These are phyloP conservation scores for Fusarium anguioides DNA, from an alignment of 2,329 filamentous ascomycete species.

Conservation along the genomic window DNA sequence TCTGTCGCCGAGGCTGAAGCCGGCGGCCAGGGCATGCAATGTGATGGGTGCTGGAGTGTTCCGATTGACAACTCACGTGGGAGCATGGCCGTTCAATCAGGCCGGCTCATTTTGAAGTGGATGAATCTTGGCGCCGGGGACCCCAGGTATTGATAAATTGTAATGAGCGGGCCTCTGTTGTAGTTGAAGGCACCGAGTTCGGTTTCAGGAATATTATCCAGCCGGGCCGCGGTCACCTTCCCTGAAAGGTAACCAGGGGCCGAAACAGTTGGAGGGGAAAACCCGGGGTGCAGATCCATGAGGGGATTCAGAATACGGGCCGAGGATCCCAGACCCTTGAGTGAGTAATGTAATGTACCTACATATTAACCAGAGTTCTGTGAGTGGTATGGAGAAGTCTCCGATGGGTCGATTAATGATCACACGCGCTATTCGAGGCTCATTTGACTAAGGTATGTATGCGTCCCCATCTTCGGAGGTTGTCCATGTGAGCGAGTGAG, in stretches of 20 bases:
- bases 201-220: conserved; percentile 16
- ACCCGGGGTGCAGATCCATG: conserved; percentile 41
- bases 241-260: conserved; percentile 32
- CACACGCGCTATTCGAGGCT: conserved; percentile 31
- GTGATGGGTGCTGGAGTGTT: conserved; percentile 22
- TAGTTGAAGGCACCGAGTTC: neutral
- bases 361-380: conserved; percentile 31
- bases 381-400: conserved; percentile 31
- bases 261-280: conserved; percentile 35
- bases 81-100: conserved; percentile 16
- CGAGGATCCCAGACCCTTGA: conserved; percentile 43
- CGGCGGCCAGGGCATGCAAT: no score
- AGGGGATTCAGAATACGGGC: conserved; percentile 41
- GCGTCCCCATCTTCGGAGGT: conserved; percentile 22
- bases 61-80: conserved; percentile 25
- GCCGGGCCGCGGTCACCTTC: conserved; percentile 31
- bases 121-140: conserved; percentile 19
- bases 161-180: neutral
- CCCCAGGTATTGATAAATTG: conserved; percentile 8
- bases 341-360: no score
- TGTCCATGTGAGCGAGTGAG: conserved; percentile 36
- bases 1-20: conserved; percentile 11
- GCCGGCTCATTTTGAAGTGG: conserved; percentile 22
- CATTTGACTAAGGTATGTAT: conserved; percentile 8
- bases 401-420: conserved; percentile 40